Evolutionary conservation across 768 basidiomycete genomes (phyloP).

Genomic region (Sporobolomyces phaffii): DNA sequence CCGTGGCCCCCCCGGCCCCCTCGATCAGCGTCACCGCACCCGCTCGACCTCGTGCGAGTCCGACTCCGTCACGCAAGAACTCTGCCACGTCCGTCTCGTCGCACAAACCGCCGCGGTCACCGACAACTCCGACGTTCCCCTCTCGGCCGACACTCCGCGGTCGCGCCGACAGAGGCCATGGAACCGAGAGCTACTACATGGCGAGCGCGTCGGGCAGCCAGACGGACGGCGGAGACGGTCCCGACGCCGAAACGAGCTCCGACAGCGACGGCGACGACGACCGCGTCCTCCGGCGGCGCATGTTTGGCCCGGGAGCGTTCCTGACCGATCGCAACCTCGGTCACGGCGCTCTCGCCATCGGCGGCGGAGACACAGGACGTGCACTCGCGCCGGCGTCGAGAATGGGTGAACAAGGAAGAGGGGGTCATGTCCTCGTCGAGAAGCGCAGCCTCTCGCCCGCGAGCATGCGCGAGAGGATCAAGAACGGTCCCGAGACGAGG

Average conservation of each 20-base stretch:
- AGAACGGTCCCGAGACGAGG: neutral
- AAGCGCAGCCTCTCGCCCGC: constrained; percentile 11
- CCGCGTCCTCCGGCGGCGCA: neutral
- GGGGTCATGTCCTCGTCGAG: constrained; percentile 33
- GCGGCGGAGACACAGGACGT: neutral
- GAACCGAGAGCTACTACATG: constrained; percentile 28
- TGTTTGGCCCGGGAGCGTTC: constrained; percentile 1
- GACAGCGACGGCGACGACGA: constrained; percentile 18
- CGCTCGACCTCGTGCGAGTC: neutral
- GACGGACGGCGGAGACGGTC: constrained; percentile 14
- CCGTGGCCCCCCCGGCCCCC: constrained; percentile 4
- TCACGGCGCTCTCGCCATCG: neutral
- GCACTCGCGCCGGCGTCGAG: neutral
- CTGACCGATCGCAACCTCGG: neutral
- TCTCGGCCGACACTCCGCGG: neutral
- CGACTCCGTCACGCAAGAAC: neutral
- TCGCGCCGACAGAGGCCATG: neutral
- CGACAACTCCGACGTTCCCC: neutral
- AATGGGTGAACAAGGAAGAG: constrained; percentile 17
- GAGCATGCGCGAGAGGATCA: neutral
- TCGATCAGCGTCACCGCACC: constrained; percentile 4
- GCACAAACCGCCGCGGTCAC: neutral
- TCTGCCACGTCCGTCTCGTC: neutral
- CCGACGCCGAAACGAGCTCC: constrained; percentile 5
- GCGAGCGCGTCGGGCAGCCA: constrained; percentile 21